A percentile compares a stretch with the other conserved stretches of the same genome.
Evolutionary conservation across 257 asterid species (phyloP).

Genomic region (Scutellaria barbata): DNA sequence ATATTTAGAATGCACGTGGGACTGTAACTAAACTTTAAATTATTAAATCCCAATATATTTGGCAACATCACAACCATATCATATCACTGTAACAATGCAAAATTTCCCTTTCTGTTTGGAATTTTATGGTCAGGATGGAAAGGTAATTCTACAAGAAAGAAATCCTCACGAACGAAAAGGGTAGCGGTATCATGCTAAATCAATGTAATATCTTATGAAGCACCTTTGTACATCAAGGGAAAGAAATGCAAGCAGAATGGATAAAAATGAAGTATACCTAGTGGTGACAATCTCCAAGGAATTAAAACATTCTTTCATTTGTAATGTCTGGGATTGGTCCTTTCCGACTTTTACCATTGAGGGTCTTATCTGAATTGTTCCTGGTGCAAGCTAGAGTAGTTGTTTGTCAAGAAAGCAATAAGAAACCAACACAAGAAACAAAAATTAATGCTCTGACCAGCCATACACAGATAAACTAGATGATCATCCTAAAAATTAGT

Average conservation of each 20-base stretch:
- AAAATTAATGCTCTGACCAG: slow-evolving; percentile 27
- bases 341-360: slow-evolving; percentile 84
- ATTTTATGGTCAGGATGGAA: slow-evolving; percentile 1
- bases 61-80: too few species aligned
- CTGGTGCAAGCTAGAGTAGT: slow-evolving; percentile 55
- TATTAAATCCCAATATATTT: too few species aligned
- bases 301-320: slow-evolving; percentile 44
- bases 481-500: neutral
- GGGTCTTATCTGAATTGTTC: slow-evolving; percentile 76
- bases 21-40: too few species aligned
- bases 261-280: slow-evolving; percentile 53
- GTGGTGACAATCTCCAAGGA: slow-evolving; percentile 68
- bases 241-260: neutral
- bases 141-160: neutral
- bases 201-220: slow-evolving; percentile 16
- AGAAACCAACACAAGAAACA: neutral
- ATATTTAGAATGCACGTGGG: neutral
- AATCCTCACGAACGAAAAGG: neutral
- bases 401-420: slow-evolving; percentile 15
- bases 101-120: neutral
- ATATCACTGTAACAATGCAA: neutral
- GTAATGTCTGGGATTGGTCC: slow-evolving; percentile 39
- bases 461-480: neutral
- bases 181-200: slow-evolving; percentile 4
- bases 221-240: slow-evolving; percentile 20